Evolutionary conservation across 2,329 filamentous ascomycete genomes (phyloP), one percentile per base, ranked within the genome.

Genomic region (Colletotrichum sp.): DNA sequence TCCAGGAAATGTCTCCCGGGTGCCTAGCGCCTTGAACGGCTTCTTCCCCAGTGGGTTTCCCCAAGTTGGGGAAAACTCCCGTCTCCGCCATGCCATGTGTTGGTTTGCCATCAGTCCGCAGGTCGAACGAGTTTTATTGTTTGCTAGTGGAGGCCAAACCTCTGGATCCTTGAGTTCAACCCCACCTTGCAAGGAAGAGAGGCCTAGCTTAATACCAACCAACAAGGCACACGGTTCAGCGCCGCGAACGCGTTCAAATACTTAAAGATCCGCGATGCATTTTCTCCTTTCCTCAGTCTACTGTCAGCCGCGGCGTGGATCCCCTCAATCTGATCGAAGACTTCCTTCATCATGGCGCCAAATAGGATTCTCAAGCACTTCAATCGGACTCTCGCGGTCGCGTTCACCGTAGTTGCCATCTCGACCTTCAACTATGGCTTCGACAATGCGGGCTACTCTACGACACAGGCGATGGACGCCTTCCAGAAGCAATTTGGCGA

Each of bases 361-460:
- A 74, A 74, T 18, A 59, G 60, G 21, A 74, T 74, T 39, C 72
- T 74, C 21, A 66, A 71, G 28, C 72, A 71, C 60, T 74, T 74
- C 60, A 74, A 71, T 13, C 34, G 72, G n/a, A 60, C 67, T 15
- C 73, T 82, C 24, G 48, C 76, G 6, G 74, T 76, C n/a, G 71
- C 79, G 4, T 76, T 78, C 16, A 30, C 69, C 4, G 69, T 86
- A 18, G 80, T 86, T 26, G 82, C 82, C 60, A 55, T 86, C 6
- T 85, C 83, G 2, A 80, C 81, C 12, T 81, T 86, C 78, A 86
- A 86, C 78, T 86, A 85, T 80, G 84, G 84, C 66, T 85, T 86
- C 63, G 85, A 86, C 74, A 83, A 84, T 30, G 69, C 69, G 2
- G 74, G 74, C 18, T 85, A 84, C 78, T 79, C 81, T 3, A 83